Conservation (phyloP, 2,329 filamentous ascomycete genomes). For the Colletotrichum tanaceti region DNA sequence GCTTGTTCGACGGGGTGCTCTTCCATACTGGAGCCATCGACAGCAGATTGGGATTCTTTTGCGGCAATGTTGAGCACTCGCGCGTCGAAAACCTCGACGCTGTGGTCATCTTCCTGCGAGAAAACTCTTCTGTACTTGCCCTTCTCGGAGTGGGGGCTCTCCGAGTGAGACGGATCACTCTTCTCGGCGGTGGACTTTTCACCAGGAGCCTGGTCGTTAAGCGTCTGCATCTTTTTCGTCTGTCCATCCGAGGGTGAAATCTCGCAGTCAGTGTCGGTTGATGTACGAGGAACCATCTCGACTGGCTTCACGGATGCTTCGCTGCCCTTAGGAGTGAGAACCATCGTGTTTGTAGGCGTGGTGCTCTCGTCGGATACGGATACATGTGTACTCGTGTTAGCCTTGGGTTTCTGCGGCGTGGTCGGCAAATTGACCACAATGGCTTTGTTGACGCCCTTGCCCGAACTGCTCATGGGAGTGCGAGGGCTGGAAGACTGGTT, state of each 20-base stretch:
- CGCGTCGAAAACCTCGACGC: constrained; percentile 7
- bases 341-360: neutral
- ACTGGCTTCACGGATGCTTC: neutral
- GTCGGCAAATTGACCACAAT: constrained; percentile 33
- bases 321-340: neutral
- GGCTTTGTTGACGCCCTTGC: neutral
- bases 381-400: neutral
- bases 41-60: neutral
- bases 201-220: neutral
- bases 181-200: neutral
- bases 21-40: neutral
- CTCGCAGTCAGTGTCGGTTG: neutral
- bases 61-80: neutral
- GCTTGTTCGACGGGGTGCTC: neutral
- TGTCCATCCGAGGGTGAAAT: neutral
- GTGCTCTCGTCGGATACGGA: too few relatives aligned
- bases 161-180: too few relatives aligned
- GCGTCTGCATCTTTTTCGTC: neutral
- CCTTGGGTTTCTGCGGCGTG: constrained; percentile 17
- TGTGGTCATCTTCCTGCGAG: neutral
- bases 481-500: neutral
- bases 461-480: neutral
- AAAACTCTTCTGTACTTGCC: constrained; percentile 23
- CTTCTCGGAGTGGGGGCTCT: neutral
- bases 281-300: neutral